These are phyloP conservation scores for Oldenlandia corymbosa DNA, from an alignment of 257 asterid genomes.

Conservation along the genomic window DNA sequence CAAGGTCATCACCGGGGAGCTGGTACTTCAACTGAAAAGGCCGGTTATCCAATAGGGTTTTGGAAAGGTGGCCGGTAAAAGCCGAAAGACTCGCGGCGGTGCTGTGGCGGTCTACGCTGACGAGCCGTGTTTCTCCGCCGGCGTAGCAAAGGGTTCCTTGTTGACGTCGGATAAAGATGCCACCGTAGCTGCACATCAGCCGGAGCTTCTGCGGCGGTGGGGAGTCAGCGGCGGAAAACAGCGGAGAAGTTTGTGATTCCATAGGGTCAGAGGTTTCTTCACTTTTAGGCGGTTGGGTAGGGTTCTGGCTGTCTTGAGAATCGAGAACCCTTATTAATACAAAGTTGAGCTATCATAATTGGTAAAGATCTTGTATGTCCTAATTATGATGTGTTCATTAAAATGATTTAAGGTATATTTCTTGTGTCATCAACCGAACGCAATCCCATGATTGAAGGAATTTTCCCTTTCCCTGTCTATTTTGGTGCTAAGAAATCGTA, in stretches of 20 bases:
- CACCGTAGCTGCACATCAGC: conserved; percentile 91
- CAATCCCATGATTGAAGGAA: too few relatives aligned
- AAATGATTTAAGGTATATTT: too few relatives aligned
- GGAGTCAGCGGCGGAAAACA: conserved; percentile 23
- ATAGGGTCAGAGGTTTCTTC: conserved; percentile 14
- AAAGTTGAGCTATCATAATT: too few relatives aligned
- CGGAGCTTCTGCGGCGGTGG: conserved; percentile 51
- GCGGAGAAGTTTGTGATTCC: conserved; percentile 45
- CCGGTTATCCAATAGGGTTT: conserved; percentile 45
- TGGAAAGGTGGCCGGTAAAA: conserved; percentile 52
- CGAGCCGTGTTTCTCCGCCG: conserved; percentile 80
- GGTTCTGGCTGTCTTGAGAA: background rate
- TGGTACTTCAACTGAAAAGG: conserved; percentile 73
- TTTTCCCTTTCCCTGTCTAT: too few relatives aligned
- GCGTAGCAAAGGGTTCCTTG: conserved; percentile 65
- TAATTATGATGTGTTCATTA: too few relatives aligned
- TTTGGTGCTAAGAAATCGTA: too few relatives aligned
- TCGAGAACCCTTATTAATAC: too few relatives aligned
- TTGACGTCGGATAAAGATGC: conserved; percentile 79
- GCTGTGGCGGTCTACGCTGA: conserved; percentile 72
- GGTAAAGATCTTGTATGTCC: too few relatives aligned
- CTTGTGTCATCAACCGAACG: too few relatives aligned
- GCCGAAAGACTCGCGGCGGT: conserved; percentile 41
- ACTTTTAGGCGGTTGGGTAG: conserved; percentile 8
- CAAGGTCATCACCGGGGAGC: conserved; percentile 74